Conservation (phyloP, 1,139 yeast genomes). For the Hansenula sp. region DNA sequence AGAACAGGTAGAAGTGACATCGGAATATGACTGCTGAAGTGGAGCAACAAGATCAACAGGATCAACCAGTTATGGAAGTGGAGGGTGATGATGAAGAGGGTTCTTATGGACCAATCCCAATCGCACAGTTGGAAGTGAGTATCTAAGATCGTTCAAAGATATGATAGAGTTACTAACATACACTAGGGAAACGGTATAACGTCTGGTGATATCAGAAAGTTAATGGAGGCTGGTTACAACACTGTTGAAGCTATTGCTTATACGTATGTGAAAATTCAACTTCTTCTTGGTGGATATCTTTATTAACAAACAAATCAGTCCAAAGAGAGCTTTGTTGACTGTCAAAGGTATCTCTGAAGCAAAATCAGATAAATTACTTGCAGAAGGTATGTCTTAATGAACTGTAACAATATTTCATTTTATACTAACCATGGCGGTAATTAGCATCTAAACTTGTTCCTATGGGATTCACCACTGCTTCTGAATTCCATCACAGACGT, state of each 20-base stretch:
- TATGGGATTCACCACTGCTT: constrained; percentile 96
- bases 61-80: constrained; percentile 9
- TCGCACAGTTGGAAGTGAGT: constrained; percentile 32
- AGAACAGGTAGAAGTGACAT: neutral
- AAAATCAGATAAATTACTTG: constrained; percentile 81
- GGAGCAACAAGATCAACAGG: constrained; percentile 6
- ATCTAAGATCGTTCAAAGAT: neutral
- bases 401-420: neutral
- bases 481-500: constrained; percentile 87
- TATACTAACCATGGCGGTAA: neutral
- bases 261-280: too few species aligned
- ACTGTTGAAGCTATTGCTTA: constrained; percentile 93
- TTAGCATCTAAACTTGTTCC: constrained; percentile 84
- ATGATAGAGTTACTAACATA: neutral
- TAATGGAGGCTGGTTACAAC: constrained; percentile 78
- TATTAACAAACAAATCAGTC: too few species aligned
- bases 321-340: constrained; percentile 68
- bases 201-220: constrained; percentile 69
- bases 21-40: constrained; percentile 3
- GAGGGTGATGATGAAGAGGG: constrained; percentile 40
- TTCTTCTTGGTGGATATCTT: too few species aligned
- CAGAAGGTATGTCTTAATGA: constrained; percentile 34
- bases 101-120: constrained; percentile 43
- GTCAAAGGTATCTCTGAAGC: constrained; percentile 95
- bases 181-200: constrained; percentile 81